Evolutionary conservation across 148 eudicot species (phyloP).

Genomic region (Camellia sinensis): DNA sequence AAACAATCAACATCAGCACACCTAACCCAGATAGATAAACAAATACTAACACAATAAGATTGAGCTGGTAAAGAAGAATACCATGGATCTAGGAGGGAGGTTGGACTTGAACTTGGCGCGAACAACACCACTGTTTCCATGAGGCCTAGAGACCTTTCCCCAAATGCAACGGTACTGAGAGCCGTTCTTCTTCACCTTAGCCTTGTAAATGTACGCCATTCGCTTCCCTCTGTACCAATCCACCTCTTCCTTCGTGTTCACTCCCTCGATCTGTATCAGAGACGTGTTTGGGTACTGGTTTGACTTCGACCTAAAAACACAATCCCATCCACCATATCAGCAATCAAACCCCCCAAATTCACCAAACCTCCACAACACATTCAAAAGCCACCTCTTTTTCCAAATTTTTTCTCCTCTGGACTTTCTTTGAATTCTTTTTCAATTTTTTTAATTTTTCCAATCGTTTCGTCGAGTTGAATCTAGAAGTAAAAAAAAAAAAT

Average conservation of each 20-base stretch:
- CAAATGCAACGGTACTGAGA: constrained; percentile 51
- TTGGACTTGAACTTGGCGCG: constrained; percentile 53
- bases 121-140: constrained; percentile 49
- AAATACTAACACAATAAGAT: neutral
- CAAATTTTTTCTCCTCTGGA: no score
- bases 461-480: no score
- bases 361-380: no score
- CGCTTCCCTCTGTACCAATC: constrained; percentile 44
- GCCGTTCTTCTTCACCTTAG: constrained; percentile 44
- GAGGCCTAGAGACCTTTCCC: constrained; percentile 51
- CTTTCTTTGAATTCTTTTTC: no score
- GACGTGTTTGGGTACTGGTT: constrained; percentile 41
- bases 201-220: constrained; percentile 48
- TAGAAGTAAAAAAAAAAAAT: no score
- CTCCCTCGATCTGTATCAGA: constrained; percentile 34
- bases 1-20: neutral
- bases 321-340: neutral
- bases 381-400: no score
- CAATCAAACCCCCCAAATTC: no score
- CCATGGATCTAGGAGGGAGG: constrained; percentile 54
- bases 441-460: no score
- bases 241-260: constrained; percentile 40
- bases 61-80: neutral
- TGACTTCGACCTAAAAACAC: constrained; percentile 27
- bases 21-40: no score